Evolutionary conservation across 306 rosid genomes (phyloP).

Genomic region (Adenanthera pavonina): DNA sequence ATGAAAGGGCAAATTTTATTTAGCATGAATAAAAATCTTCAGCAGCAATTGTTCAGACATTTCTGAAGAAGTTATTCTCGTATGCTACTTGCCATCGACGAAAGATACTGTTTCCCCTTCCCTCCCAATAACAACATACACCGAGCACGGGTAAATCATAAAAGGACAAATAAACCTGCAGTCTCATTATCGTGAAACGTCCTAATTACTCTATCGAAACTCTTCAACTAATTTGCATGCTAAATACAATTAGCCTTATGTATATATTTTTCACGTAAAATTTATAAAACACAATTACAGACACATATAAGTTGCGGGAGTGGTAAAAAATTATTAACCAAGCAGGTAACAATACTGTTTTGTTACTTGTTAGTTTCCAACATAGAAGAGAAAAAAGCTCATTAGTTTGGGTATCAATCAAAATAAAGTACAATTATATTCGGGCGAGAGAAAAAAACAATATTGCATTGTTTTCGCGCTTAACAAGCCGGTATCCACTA

Average conservation of each 20-base stretch:
- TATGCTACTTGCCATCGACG: not conserved
- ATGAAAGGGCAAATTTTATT: too few relatives aligned
- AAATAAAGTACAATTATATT: not conserved
- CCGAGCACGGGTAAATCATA: not conserved
- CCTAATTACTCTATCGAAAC: not conserved
- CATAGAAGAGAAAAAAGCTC: not conserved
- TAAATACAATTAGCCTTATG: not conserved
- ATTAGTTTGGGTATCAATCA: not conserved
- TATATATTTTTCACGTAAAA: not conserved
- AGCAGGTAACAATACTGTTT: not conserved
- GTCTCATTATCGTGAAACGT: not conserved
- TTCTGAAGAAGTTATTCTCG: not conserved
- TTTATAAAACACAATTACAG: not conserved
- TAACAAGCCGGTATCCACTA: not conserved
- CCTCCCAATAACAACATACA: not conserved
- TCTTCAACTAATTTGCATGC: not conserved
- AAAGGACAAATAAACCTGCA: not conserved
- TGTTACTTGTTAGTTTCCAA: not conserved
- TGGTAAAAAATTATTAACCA: not conserved
- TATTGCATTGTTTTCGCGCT: constrained; percentile 24
- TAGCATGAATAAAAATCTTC: not conserved
- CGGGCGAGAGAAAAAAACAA: not conserved
- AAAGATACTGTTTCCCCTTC: not conserved
- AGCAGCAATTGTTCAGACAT: not conserved
- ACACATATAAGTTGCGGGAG: not conserved